These are phyloP conservation scores for Ophiocordyceps camponoti-floridani DNA, from an alignment of 2,329 filamentous ascomycete genomes.

Conservation along the genomic window DNA sequence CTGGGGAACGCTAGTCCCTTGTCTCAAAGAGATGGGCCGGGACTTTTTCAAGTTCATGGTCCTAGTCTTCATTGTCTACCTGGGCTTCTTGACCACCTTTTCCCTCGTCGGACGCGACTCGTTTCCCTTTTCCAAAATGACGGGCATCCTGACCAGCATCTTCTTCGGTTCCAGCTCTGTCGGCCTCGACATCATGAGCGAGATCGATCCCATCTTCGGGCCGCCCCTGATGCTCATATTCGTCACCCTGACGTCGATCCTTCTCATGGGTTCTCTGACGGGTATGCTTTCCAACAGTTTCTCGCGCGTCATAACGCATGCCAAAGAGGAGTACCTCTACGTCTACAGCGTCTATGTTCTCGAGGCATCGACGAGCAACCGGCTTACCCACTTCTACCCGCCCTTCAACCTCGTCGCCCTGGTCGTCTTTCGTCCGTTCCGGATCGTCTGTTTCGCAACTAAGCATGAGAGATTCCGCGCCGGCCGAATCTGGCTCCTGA, in stretches of 20 bases:
- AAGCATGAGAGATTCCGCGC: constrained; percentile 44
- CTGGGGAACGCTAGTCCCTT: constrained; percentile 79
- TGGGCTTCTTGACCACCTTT: constrained; percentile 81
- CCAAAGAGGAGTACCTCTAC: constrained; percentile 61
- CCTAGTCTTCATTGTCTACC: constrained; percentile 63
- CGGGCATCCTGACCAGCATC: constrained; percentile 61
- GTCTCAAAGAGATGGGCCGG: constrained; percentile 85
- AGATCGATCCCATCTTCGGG: constrained; percentile 40
- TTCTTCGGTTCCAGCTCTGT: constrained; percentile 64
- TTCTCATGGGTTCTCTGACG: constrained; percentile 63
- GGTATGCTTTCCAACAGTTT: constrained; percentile 66
- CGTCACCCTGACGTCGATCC: constrained; percentile 58
- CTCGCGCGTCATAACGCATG: constrained; percentile 42
- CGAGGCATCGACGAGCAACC: constrained; percentile 48
- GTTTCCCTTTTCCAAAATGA: constrained; percentile 50
- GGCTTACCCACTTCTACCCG: constrained; percentile 52
- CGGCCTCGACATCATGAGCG: constrained; percentile 50
- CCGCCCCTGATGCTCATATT: constrained; percentile 53
- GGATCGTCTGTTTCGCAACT: constrained; percentile 38
- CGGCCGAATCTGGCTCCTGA: constrained; percentile 42
- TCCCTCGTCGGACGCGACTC: constrained; percentile 55
- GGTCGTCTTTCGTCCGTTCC: constrained; percentile 51
- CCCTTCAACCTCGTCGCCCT: constrained; percentile 61
- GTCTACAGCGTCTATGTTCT: constrained; percentile 51
- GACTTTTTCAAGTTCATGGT: constrained; percentile 78